A percentile compares a stretch with the other conserved stretches of the same genome.
Conservation (phyloP, 2,329 filamentous ascomycete species). For the Beauveria bassiana region DNA sequence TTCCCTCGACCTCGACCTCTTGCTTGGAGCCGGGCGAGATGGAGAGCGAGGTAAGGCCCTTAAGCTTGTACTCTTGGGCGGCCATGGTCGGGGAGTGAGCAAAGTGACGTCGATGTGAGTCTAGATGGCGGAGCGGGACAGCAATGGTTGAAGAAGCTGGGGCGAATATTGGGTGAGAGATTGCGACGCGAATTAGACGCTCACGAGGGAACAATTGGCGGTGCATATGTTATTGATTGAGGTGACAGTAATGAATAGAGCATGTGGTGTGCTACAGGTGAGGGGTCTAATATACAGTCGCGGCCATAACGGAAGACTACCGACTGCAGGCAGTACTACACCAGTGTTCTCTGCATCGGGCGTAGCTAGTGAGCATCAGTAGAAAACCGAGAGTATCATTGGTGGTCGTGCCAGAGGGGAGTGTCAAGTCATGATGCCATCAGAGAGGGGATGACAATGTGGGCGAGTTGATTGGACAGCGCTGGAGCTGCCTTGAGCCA, state of each 20-base stretch:
- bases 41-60: slow-evolving; percentile 65
- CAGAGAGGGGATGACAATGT: slow-evolving; percentile 5
- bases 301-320: not conserved
- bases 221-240: slow-evolving; percentile 2
- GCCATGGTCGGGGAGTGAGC: slow-evolving; percentile 33
- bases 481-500: not conserved
- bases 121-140: not conserved
- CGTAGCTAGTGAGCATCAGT: not conserved
- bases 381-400: not conserved
- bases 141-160: not conserved
- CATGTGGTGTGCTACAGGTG: not conserved
- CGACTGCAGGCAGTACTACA: not conserved
- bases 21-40: slow-evolving; percentile 76
- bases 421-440: slow-evolving; percentile 3
- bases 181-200: not conserved
- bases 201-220: not conserved
- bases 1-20: slow-evolving; percentile 83
- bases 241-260: not conserved
- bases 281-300: not conserved
- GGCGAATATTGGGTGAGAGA: not conserved
- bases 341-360: not conserved
- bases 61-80: slow-evolving; percentile 58
- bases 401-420: not conserved
- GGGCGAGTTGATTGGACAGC: slow-evolving; percentile 4
- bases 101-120: not conserved